Conservation (phyloP, 768 basidiomycete genomes). For the Boletus huronensis region DNA sequence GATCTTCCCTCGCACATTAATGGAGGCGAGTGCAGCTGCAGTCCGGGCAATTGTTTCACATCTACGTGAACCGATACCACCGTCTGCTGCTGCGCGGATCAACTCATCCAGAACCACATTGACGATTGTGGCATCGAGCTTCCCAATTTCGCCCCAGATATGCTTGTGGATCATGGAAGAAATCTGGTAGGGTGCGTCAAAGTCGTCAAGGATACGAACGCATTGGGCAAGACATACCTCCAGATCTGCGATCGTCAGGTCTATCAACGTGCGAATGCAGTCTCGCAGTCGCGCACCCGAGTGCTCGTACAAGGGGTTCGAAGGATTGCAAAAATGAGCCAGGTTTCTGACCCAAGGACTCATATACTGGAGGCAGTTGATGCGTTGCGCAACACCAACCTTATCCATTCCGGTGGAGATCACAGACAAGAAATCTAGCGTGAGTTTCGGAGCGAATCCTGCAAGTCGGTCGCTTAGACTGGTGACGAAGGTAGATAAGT, state of each 20-base stretch:
- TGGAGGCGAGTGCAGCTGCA: slow-evolving; percentile 69
- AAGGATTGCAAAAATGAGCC: slow-evolving; percentile 63
- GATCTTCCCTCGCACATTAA: slow-evolving; percentile 73
- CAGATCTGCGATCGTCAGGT: slow-evolving; percentile 67
- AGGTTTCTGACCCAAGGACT: slow-evolving; percentile 88
- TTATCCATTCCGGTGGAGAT: slow-evolving; percentile 64
- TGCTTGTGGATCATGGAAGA: slow-evolving; percentile 63
- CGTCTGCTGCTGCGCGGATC: slow-evolving; percentile 78
- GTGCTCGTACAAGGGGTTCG: slow-evolving; percentile 62
- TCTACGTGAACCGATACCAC: slow-evolving; percentile 68
- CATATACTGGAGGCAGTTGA: slow-evolving; percentile 77
- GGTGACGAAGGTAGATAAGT: slow-evolving; percentile 56
- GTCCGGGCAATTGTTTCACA: slow-evolving; percentile 76
- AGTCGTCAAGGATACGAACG: not conserved
- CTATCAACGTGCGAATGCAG: slow-evolving; percentile 74
- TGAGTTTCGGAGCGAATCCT: slow-evolving; percentile 73
- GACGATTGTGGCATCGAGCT: slow-evolving; percentile 59
- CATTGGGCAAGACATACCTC: slow-evolving; percentile 50
- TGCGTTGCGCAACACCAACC: slow-evolving; percentile 47
- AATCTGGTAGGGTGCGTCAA: slow-evolving; percentile 42
- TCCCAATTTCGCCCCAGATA: slow-evolving; percentile 76
- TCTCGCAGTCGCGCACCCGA: slow-evolving; percentile 76
- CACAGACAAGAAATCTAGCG: slow-evolving; percentile 86
- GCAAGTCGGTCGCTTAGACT: slow-evolving; percentile 71
- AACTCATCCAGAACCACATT: slow-evolving; percentile 80